Percentiles rank a stretch among this genome's conserved stretches.
Evolutionary conservation across 2,329 filamentous ascomycete species (phyloP).

Genomic region (Xylaria arbuscula): DNA sequence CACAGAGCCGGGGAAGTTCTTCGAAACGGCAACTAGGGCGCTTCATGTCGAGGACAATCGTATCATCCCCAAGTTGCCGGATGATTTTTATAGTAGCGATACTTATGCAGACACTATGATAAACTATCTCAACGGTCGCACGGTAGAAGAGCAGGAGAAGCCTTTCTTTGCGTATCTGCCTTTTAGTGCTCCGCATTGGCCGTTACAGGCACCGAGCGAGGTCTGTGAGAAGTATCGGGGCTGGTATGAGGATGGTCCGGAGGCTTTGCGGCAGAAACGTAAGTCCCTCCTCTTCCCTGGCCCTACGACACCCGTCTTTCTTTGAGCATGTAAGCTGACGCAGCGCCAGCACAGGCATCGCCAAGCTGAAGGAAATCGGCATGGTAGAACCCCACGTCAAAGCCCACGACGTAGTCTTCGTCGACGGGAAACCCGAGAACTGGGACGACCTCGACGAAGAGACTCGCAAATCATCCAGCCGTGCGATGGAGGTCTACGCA

Average conservation of each 20-base stretch:
- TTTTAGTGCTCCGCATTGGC: conserved; percentile 1
- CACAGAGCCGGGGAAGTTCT: neutral
- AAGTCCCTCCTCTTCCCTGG: neutral
- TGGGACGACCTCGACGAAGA: neutral
- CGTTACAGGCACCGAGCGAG: neutral
- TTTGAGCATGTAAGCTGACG: neutral
- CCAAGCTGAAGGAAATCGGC: neutral
- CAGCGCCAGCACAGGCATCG: neutral
- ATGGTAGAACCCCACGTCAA: neutral
- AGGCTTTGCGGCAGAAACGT: neutral
- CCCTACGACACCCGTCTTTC: neutral
- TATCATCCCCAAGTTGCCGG: neutral
- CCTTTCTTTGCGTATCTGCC: conserved; percentile 1
- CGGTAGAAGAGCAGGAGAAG: neutral
- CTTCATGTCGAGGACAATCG: neutral
- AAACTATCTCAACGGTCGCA: neutral
- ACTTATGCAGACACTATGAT: conserved; percentile 1
- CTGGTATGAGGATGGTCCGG: neutral
- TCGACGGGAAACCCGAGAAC: neutral
- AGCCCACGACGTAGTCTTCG: neutral
- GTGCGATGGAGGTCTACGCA: neutral
- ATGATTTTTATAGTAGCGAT: conserved; percentile 1
- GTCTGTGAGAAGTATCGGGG: conserved; percentile 1
- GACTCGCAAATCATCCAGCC: neutral
- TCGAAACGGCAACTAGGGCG: neutral